Evolutionary conservation across 169 alveolate species (phyloP).

Genomic region (Plasmodium vinckei): DNA sequence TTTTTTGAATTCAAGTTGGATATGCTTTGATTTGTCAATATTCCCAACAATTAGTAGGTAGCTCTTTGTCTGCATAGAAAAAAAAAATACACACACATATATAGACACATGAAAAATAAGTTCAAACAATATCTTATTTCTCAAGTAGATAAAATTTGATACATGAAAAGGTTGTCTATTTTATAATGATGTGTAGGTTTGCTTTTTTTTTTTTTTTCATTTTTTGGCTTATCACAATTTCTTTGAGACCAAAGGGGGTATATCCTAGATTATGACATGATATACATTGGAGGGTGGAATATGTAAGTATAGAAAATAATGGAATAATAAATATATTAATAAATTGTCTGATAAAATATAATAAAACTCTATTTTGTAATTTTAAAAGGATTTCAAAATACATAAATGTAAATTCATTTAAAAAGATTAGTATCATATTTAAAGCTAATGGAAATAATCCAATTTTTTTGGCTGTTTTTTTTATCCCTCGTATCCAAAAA

Average conservation of each 20-base stretch:
- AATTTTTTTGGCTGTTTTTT: constrained; percentile 38
- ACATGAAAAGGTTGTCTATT: neutral
- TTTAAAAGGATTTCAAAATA: constrained; percentile 32
- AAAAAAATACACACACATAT: constrained; percentile 2
- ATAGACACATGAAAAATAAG: neutral
- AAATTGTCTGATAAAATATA: constrained; percentile 32
- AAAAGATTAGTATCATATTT: constrained; percentile 16
- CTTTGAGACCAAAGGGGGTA: neutral
- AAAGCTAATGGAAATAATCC: constrained; percentile 15
- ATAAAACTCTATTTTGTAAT: constrained; percentile 11
- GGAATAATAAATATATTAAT: constrained; percentile 54
- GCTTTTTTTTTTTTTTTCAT: neutral
- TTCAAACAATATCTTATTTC: neutral
- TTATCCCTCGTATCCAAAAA: constrained; percentile 59
- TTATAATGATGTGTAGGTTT: neutral
- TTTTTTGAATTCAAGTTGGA: constrained; percentile 37
- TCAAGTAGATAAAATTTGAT: no score
- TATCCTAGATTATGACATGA: neutral
- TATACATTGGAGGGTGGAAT: neutral
- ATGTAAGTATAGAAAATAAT: constrained; percentile 12
- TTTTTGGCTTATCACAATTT: neutral
- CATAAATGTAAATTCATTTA: constrained; percentile 30
- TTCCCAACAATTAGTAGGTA: neutral
- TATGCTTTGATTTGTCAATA: constrained; percentile 17
- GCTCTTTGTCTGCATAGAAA: constrained; percentile 5